Evolutionary conservation across 257 asterid species (phyloP), one percentile per base, ranked within the genome.

Genomic region (Jasminum sambac): DNA sequence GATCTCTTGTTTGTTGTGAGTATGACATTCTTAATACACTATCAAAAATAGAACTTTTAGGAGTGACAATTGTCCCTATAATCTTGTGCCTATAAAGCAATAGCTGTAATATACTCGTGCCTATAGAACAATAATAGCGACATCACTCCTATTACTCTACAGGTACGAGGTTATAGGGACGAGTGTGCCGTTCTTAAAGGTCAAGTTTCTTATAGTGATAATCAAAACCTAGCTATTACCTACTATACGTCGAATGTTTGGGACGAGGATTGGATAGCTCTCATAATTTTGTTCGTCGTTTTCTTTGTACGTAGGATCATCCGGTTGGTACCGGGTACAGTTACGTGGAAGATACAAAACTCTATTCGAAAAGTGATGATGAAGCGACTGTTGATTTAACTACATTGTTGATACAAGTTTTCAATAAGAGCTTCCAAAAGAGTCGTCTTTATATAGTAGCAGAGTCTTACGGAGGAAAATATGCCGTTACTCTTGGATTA

Each of bases 281-380:
- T 30, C 36, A 30, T 30, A 30, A 52, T 52, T 16, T 52, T 7
- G 26, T 52, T 52, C 13, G 8, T 52, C 21, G 9, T 23, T 19
- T 46, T 13, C 6, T 46, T 34, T 69, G 21, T 41, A 24, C 68
- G 11, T 78, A 94, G 99, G 99, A 94, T 81, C 84, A 87, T 82
- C 99, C 99, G 64, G 97, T 94, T 65, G 99, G 99, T 66, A 88
- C 96, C 0, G 99, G 99, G 39, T 95, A 85, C 79, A 91, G 98
- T 81, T 91, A 77, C 81, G 98, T 95, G 79, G 99, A 91, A 76
- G 95, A 91, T 71, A 58, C 73, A 0, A 85, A 75, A 0, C 63
- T 88, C 66, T 70, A 88, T 36, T 96, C 86, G 80, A 91, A 88
- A 77, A 94, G 84, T 59, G 99, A 94, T 82, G 80, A 68, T 37